Base-by-base conservation (phyloP, 495 filamentous ascomycete genomes). In the Cercophora newfieldiana region DNA sequence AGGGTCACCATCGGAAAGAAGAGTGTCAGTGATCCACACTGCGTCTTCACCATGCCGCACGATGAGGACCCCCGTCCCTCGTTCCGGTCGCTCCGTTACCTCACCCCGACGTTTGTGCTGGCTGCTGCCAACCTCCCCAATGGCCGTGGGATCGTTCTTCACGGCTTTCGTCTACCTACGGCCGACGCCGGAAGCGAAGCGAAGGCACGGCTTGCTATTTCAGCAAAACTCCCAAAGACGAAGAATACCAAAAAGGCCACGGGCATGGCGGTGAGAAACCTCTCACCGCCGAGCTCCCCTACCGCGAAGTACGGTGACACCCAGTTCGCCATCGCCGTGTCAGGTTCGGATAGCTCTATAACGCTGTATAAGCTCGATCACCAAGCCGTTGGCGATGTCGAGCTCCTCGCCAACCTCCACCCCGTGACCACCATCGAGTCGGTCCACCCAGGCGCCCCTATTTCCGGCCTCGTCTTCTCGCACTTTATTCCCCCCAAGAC, bases 401-500 rank as follows among this genome's bases (percentile, higher is more conserved):
- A 85, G 49, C 87, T 85, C 44, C 76, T 89, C 48, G 64, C 80
- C 37, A 80, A 84, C 31, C 83, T 96, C 68, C 80, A 79, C 61
- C 76, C 81, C 0, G 89, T 92, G 74, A 81, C 85, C 16, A 87
- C 85, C 30, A 78, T 95, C 61, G 86, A 84, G 61, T 80, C 88
- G 22, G 93, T 93, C 18, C 95, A 97, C 74, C 86, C 90, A 1
- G 85, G 90, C 54, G n/a, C n/a, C n/a, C 89, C 92, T 66, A 96
- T 97, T 75, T 97, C 94, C 4, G 90, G 89, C 67, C 81, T 97
- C 56, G 82, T 84, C 63, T 94, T 97, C 75, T 94, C 94, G 6
- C 82, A 83, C 28, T 91, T 91, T 74, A 77, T 73, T 29, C 81
- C 88, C 4, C 89, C 89, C 0, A 56, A 82, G 54, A 80, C 60